Conservation (phyloP, 2,329 filamentous ascomycete genomes). For the Macrophomina tecta region DNA sequence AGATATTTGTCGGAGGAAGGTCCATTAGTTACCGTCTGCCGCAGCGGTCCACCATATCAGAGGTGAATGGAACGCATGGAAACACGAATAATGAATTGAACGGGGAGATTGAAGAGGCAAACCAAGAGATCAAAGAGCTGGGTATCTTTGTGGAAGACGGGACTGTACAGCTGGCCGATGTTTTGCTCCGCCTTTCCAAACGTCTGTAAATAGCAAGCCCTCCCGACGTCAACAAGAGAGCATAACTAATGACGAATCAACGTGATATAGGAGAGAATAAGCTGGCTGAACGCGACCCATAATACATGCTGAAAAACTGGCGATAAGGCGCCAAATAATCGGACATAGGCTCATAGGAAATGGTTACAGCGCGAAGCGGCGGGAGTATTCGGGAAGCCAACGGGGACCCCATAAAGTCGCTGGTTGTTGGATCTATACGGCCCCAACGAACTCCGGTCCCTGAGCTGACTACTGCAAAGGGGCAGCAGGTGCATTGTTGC, state of each 20-base stretch:
- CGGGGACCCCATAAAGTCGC: too few species aligned
- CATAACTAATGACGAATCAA: neutral
- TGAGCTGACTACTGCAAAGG: neutral
- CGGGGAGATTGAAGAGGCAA: neutral
- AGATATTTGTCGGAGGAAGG: slow-evolving; percentile 30
- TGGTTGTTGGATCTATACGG: too few species aligned
- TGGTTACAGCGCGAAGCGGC: too few species aligned
- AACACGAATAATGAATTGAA: neutral
- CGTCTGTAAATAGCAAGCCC: slow-evolving; percentile 4
- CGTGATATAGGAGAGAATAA: neutral
- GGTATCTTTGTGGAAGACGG: slow-evolving; percentile 31
- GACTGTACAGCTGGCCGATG: slow-evolving; percentile 3
- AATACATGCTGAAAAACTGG: neutral
- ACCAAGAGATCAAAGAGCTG: slow-evolving; percentile 25
- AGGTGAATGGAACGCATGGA: neutral
- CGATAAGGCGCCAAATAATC: neutral
- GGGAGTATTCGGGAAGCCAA: too few species aligned
- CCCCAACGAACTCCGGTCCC: neutral
- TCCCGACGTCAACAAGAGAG: neutral
- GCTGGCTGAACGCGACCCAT: neutral
- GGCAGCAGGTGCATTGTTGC: slow-evolving; percentile 25
- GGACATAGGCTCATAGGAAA: too few species aligned
- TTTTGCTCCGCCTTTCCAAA: slow-evolving; percentile 14
- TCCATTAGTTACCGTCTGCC: slow-evolving; percentile 29
- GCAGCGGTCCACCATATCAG: neutral